Evolutionary conservation across 139 green algal species (phyloP).

Genomic region (Gonium pectorale): DNA sequence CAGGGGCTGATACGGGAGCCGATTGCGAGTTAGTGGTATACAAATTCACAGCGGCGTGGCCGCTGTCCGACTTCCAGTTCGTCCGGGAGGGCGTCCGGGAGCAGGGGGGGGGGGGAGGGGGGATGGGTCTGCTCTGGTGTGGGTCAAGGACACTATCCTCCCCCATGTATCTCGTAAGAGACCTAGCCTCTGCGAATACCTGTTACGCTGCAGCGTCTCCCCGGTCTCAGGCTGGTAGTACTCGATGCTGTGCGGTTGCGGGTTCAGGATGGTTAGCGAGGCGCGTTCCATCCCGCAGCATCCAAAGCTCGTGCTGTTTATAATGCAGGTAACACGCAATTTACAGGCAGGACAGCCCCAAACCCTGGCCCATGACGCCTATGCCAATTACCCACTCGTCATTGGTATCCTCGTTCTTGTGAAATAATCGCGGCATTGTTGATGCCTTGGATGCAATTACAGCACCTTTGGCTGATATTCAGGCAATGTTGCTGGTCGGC

Average conservation of each 20-base stretch:
- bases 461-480: neutral
- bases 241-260: neutral
- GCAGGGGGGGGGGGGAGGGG: neutral
- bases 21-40: too few species aligned
- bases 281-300: neutral
- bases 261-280: neutral
- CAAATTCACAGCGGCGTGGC: neutral
- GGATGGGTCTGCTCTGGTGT: too few species aligned
- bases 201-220: conserved; percentile 7
- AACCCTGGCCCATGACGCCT: neutral
- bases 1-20: too few species aligned
- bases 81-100: neutral
- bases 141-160: neutral
- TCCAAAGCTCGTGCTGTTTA: neutral
- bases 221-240: conserved; percentile 40
- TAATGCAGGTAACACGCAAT: neutral
- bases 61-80: neutral
- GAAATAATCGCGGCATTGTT: neutral
- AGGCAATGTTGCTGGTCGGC: neutral
- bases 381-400: neutral
- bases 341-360: neutral
- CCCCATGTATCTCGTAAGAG: neutral
- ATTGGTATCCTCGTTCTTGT: neutral
- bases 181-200: neutral
- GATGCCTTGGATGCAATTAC: neutral